These are phyloP conservation scores for Hypoxylon trugodes DNA, from an alignment of 495 filamentous ascomycete species.

Conservation along the genomic window DNA sequence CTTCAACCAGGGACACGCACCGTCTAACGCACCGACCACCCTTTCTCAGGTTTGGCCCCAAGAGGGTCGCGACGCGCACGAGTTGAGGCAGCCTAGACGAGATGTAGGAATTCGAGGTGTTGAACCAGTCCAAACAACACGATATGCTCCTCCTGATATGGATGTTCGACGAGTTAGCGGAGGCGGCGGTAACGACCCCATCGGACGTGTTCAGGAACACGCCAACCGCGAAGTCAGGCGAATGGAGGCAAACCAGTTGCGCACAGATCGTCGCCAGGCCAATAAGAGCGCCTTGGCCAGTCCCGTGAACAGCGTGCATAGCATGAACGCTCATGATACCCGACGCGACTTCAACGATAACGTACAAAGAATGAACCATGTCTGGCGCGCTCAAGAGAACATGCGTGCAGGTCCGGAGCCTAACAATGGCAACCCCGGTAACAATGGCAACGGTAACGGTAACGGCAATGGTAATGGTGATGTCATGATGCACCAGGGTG, in stretches of 20 bases:
- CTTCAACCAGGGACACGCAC: slow-evolving; percentile 5
- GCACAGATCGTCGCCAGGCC: slow-evolving; percentile 49
- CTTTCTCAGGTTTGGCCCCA: slow-evolving; percentile 21
- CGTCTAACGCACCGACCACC: background rate
- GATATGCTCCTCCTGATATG: slow-evolving; percentile 36
- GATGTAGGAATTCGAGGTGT: slow-evolving; percentile 19
- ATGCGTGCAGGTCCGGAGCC: slow-evolving; percentile 48
- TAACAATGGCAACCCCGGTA: too few species aligned
- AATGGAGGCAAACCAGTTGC: slow-evolving; percentile 51
- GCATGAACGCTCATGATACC: slow-evolving; percentile 28
- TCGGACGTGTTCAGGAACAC: slow-evolving; percentile 52
- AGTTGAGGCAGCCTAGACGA: slow-evolving; percentile 45
- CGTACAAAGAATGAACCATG: slow-evolving; percentile 53
- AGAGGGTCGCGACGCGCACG: slow-evolving; percentile 30
- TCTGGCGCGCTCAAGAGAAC: slow-evolving; percentile 58
- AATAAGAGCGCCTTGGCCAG: slow-evolving; percentile 36
- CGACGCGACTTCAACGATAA: slow-evolving; percentile 52
- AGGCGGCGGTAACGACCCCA: slow-evolving; percentile 33
- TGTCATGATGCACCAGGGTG: slow-evolving; percentile 59
- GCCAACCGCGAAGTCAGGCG: slow-evolving; percentile 55
- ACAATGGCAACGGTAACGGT: too few species aligned
- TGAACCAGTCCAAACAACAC: slow-evolving; percentile 10
- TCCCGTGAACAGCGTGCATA: slow-evolving; percentile 11
- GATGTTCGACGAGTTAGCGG: slow-evolving; percentile 34
- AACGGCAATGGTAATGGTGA: slow-evolving; percentile 46